Conservation (phyloP, 176 grass and related monocot genomes). For the Chloris gayana region DNA sequence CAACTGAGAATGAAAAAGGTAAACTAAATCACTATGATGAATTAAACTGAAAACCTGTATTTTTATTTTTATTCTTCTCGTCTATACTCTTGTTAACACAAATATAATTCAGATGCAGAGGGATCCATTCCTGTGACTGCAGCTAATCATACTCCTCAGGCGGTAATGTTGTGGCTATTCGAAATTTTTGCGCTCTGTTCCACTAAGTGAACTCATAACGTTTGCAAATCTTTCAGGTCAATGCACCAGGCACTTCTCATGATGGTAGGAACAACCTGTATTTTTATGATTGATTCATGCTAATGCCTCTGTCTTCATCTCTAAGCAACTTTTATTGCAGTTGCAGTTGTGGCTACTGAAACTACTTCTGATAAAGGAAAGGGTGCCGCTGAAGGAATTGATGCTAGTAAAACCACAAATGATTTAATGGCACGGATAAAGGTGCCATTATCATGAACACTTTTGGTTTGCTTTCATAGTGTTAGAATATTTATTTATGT, state of each 20-base stretch:
- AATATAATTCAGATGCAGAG: conserved; percentile 23
- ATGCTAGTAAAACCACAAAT: conserved; percentile 35
- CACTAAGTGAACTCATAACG: conserved; percentile 16
- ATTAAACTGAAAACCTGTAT: conserved; percentile 8
- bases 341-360: conserved; percentile 39
- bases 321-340: conserved; percentile 28
- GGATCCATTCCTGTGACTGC: conserved; percentile 15
- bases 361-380: conserved; percentile 11
- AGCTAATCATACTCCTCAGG: conserved; percentile 24
- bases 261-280: conserved; percentile 29
- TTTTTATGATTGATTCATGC: conserved; percentile 9
- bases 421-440: conserved; percentile 59
- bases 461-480: neutral
- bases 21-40: conserved; percentile 4
- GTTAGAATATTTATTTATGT: neutral
- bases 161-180: conserved; percentile 45
- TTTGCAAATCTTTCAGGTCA: conserved; percentile 42
- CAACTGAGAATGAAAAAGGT: conserved; percentile 43
- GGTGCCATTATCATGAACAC: conserved; percentile 37
- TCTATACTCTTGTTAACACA: conserved; percentile 2
- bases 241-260: conserved; percentile 26
- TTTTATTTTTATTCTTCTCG: conserved; percentile 14
- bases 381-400: conserved; percentile 22
- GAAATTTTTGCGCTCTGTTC: neutral
- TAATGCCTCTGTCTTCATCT: conserved; percentile 2